Evolutionary conservation across 441 rosid species (phyloP), one percentile per base, ranked within the genome.

Genomic region (Populus trichocarpa): DNA sequence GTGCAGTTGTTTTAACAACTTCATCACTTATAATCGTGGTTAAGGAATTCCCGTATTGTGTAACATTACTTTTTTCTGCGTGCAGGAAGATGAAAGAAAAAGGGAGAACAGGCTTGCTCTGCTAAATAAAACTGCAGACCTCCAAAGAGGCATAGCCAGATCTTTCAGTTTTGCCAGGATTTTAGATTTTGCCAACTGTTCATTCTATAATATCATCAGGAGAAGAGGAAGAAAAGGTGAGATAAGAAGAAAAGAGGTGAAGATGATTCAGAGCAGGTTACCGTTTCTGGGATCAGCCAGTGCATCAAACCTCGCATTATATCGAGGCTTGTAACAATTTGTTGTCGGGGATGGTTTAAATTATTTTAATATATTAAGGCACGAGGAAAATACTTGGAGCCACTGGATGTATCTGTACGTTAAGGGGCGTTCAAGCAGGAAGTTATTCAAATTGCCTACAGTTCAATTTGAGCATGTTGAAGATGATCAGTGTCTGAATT

Each of bases 131-230:
- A 87, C 89, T 77, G 92, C 97, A 38, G 92, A 84, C 79, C 91
- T 96, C 82, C 97, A 94, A 20, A 86, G 64, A 82, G 97, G 98
- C 75, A 85, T 93, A 20, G 93, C 88, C 42, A n/a, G 97, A 96
- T 81, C 88, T 94, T 53, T 88, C 99, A 59, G 78, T 90, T 82
- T 88, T 96, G 89, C 98, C 97, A 0, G 97, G 98, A 71, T 96
- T 96, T 83, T 94, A 86, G 89, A 83, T 12, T 72, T 64, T 53
- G 50, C 35, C 20, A 2, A 23, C 66, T 25, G 6, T 35, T 40
- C 16, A 25, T 22, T 22, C 9, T 38, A 14, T 11, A 23, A n/a
- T 26, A 53, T 14, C 22, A 30, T 6, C 42, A 1, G 18, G 70
- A 22, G 70, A 18, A 40, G 65, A n/a, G 12, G 42, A 38, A 23